These are phyloP conservation scores for Aspergillus quadricinctus DNA, from an alignment of 2,329 filamentous ascomycete species.

Conservation along the genomic window DNA sequence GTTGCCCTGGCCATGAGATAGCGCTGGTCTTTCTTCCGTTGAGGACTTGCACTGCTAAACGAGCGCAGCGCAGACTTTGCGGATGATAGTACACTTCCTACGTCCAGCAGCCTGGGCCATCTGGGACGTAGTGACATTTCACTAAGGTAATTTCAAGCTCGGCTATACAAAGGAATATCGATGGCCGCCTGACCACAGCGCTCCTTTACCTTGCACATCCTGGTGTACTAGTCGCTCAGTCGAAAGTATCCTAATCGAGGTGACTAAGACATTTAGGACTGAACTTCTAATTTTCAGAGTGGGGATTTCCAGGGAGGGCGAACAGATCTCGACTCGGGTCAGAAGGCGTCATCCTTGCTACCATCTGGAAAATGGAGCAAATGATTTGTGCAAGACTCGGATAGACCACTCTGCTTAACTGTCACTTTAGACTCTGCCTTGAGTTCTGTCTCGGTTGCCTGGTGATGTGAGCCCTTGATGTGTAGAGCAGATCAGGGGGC, in stretches of 20 bases:
- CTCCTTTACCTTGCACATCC: background rate
- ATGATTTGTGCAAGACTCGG: too few relatives aligned
- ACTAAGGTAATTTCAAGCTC: too few relatives aligned
- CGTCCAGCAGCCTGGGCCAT: too few relatives aligned
- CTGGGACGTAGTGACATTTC: too few relatives aligned
- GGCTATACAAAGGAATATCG: background rate
- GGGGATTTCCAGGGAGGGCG: background rate
- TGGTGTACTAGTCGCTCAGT: too few relatives aligned
- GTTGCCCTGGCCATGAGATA: slow-evolving; percentile 36
- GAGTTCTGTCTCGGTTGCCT: background rate
- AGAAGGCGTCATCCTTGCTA: background rate
- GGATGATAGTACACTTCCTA: too few relatives aligned
- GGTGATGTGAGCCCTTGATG: background rate
- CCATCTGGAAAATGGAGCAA: background rate
- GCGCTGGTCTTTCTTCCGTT: slow-evolving; percentile 36
- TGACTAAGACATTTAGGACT: background rate
- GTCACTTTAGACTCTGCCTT: background rate
- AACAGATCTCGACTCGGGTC: background rate
- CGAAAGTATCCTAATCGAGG: background rate
- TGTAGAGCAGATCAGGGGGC: background rate
- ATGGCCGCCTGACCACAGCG: background rate
- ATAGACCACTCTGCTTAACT: background rate
- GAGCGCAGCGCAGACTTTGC: too few relatives aligned
- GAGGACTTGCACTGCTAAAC: background rate
- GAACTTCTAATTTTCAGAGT: too few relatives aligned